Evolutionary conservation across 768 basidiomycete genomes (phyloP).

Genomic region (Leucosporidium creatinivorum): DNA sequence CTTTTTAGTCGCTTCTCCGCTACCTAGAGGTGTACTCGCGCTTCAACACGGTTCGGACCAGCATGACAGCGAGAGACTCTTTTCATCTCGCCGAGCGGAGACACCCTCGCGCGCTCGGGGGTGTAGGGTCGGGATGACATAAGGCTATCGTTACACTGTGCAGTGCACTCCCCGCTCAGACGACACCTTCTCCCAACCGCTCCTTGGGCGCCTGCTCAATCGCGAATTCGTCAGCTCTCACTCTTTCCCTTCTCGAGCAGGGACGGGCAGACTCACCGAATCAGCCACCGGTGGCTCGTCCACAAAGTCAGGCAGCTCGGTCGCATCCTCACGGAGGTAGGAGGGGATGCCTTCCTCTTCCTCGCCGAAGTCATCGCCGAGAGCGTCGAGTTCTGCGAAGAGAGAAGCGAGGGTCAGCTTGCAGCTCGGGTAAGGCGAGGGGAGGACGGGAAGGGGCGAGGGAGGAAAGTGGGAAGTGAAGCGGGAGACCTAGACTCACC

Average conservation of each 20-base stretch:
- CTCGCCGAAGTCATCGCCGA: conserved; percentile 60
- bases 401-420: background rate
- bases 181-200: conserved; percentile 28
- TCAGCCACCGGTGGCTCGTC: conserved; percentile 73
- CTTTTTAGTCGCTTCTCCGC: too few relatives aligned
- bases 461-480: background rate
- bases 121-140: too few relatives aligned
- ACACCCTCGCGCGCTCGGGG: too few relatives aligned
- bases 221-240: background rate
- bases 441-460: background rate
- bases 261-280: conserved; percentile 22
- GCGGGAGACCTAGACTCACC: conserved; percentile 49
- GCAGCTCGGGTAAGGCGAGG: background rate
- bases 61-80: too few relatives aligned
- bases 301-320: conserved; percentile 83
- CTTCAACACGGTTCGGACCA: too few relatives aligned
- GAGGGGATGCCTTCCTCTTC: conserved; percentile 84
- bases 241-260: too few relatives aligned
- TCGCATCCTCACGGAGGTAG: conserved; percentile 65
- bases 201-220: conserved; percentile 21
- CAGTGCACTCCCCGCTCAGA: background rate
- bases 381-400: conserved; percentile 78
- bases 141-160: too few relatives aligned
- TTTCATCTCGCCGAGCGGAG: too few relatives aligned
- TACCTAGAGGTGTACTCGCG: too few relatives aligned